Conservation (phyloP, 2,329 filamentous ascomycete species). For the Hypocrella siamensis region DNA sequence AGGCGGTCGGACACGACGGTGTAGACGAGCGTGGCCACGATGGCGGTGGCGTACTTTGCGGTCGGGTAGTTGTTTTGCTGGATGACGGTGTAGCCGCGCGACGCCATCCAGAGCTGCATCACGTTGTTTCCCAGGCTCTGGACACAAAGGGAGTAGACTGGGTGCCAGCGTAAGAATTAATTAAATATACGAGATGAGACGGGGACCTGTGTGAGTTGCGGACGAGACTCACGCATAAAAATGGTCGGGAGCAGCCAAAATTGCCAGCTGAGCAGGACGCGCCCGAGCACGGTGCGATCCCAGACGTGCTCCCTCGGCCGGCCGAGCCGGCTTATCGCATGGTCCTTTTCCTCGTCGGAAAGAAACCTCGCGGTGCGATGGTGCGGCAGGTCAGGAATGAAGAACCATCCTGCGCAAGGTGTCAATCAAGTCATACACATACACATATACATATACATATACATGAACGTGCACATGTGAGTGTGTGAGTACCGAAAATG, state of each 20-base stretch:
- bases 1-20: conserved; percentile 24
- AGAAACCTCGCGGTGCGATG: conserved; percentile 25
- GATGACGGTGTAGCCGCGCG: conserved; percentile 23
- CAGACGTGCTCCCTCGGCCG: conserved; percentile 8
- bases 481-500: conserved; percentile 24
- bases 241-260: conserved; percentile 27
- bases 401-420: conserved; percentile 26
- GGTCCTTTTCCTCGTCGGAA: conserved; percentile 16
- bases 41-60: conserved; percentile 22
- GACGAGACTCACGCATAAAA: conserved; percentile 22
- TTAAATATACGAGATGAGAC: too few relatives aligned
- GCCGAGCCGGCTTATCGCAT: conserved; percentile 20
- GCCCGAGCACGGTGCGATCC: conserved; percentile 4
- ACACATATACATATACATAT: too few relatives aligned
- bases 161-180: too few relatives aligned
- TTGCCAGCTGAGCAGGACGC: conserved; percentile 22
- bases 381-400: conserved; percentile 25
- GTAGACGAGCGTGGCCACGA: conserved; percentile 24
- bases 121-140: conserved; percentile 27
- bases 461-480: too few relatives aligned
- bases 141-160: conserved; percentile 26
- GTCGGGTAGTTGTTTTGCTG: conserved; percentile 30
- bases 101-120: conserved; percentile 27
- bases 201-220: not conserved
- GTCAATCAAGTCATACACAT: too few relatives aligned